Percentiles rank a stretch among this genome's conserved stretches.
Evolutionary conservation across 2,329 filamentous ascomycete genomes (phyloP).

Genomic region (Xylariaceae sp.): DNA sequence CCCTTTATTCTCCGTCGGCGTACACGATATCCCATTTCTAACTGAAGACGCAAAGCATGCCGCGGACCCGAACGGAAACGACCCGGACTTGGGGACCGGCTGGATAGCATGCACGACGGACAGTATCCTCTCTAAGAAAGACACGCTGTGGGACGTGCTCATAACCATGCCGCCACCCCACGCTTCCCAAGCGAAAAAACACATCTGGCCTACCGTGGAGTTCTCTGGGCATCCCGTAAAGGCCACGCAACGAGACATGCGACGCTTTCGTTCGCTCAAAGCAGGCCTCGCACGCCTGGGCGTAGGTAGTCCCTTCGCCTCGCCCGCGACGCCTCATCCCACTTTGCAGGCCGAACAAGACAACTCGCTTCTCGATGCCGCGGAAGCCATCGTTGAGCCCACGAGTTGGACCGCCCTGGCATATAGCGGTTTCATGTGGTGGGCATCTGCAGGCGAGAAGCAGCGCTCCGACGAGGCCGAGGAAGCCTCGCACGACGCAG

Average conservation of each 20-base stretch:
- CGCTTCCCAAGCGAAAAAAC: conserved; percentile 55
- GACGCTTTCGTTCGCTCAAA: conserved; percentile 70
- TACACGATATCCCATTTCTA: conserved; percentile 86
- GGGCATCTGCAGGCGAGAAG: conserved; percentile 79
- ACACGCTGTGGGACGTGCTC: conserved; percentile 82
- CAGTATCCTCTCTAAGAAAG: conserved; percentile 84
- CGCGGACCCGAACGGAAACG: conserved; percentile 34
- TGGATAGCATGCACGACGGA: conserved; percentile 98
- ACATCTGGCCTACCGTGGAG: conserved; percentile 75
- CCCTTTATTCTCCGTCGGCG: conserved; percentile 88
- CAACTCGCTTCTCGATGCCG: conserved; percentile 23
- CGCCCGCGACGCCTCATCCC: conserved; percentile 22
- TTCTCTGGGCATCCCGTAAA: conserved; percentile 64
- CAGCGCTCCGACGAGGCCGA: conserved; percentile 59
- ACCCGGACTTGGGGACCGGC: conserved; percentile 55
- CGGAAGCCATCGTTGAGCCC: conserved; percentile 55
- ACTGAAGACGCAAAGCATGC: conserved; percentile 55
- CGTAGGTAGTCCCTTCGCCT: conserved; percentile 16
- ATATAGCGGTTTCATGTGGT: conserved; percentile 85
- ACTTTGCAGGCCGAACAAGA: conserved; percentile 13
- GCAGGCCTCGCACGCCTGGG: conserved; percentile 56
- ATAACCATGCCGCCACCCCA: conserved; percentile 73
- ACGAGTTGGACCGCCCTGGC: conserved; percentile 70
- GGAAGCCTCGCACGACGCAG: conserved; percentile 52
- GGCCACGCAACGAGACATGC: conserved; percentile 86